phyloP scores from a whole-genome alignment of 176 grass and related monocot species.

The Echinochloa phyllopogon region DNA sequence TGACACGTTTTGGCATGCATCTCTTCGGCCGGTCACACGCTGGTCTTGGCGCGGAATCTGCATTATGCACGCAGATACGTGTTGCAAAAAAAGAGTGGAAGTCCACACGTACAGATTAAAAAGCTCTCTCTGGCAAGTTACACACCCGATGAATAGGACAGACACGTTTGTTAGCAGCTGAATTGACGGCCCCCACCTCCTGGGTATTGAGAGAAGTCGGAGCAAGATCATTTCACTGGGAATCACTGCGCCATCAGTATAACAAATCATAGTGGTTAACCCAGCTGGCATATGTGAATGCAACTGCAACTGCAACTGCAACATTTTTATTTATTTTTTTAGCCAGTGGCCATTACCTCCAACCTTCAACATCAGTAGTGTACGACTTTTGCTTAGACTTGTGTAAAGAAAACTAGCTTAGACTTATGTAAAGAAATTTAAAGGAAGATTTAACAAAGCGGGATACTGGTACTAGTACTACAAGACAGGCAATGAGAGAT shows the following conservation, averaged over 20 bases:
- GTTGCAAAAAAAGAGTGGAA: background rate
- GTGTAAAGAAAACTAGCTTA: background rate
- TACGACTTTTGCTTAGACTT: constrained; percentile 19
- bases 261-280: background rate
- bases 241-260: background rate
- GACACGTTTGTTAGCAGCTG: background rate
- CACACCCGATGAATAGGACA: background rate
- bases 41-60: constrained; percentile 7
- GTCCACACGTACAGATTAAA: background rate
- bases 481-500: background rate
- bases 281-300: background rate
- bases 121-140: background rate
- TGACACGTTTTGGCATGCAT: constrained; percentile 3
- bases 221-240: background rate
- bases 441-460: background rate
- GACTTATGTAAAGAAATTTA: background rate
- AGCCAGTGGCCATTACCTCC: constrained; percentile 32
- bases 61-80: background rate
- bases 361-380: background rate
- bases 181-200: background rate
- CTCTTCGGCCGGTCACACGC: background rate
- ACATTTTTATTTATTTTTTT: background rate
- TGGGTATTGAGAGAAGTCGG: background rate
- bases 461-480: no score
- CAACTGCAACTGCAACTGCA: background rate